phyloP scores from a whole-genome alignment of 2,329 filamentous ascomycete genomes.

The Zymoseptoria passerinii region DNA sequence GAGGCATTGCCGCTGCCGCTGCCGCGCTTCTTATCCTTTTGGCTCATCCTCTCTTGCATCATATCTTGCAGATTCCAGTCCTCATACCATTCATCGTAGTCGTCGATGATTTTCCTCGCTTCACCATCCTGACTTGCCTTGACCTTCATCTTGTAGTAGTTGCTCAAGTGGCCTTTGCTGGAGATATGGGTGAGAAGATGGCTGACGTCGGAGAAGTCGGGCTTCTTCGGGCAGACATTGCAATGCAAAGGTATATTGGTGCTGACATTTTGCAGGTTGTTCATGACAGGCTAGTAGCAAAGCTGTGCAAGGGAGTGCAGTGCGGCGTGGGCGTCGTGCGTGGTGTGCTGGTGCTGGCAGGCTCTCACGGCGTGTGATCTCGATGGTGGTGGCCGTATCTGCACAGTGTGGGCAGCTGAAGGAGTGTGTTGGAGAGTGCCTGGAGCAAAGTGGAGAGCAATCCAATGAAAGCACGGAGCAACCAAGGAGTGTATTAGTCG shows the following conservation, averaged over 20 bases:
- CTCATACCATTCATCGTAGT: slow-evolving; percentile 73
- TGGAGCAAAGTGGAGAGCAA: not conserved
- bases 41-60: slow-evolving; percentile 67
- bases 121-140: slow-evolving; percentile 50
- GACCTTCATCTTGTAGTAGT: slow-evolving; percentile 74
- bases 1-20: slow-evolving; percentile 5
- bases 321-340: slow-evolving; percentile 5
- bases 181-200: slow-evolving; percentile 87
- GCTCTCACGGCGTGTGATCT: not conserved
- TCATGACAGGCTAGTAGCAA: slow-evolving; percentile 15
- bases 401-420: not conserved
- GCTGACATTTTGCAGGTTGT: slow-evolving; percentile 29
- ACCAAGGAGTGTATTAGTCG: not conserved
- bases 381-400: not conserved
- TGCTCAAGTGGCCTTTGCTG: slow-evolving; percentile 83
- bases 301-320: slow-evolving; percentile 6
- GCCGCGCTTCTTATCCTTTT: slow-evolving; percentile 56
- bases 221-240: slow-evolving; percentile 71
- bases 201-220: slow-evolving; percentile 79
- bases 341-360: not conserved
- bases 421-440: not conserved
- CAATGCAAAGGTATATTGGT: slow-evolving; percentile 61
- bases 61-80: slow-evolving; percentile 61
- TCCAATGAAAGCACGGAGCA: not conserved
- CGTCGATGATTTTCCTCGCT: slow-evolving; percentile 54